Percentiles rank a stretch among this genome's conserved stretches.
phyloP scores from a whole-genome alignment of 1,139 yeast genomes.

The Lodderomyces beijingensis region DNA sequence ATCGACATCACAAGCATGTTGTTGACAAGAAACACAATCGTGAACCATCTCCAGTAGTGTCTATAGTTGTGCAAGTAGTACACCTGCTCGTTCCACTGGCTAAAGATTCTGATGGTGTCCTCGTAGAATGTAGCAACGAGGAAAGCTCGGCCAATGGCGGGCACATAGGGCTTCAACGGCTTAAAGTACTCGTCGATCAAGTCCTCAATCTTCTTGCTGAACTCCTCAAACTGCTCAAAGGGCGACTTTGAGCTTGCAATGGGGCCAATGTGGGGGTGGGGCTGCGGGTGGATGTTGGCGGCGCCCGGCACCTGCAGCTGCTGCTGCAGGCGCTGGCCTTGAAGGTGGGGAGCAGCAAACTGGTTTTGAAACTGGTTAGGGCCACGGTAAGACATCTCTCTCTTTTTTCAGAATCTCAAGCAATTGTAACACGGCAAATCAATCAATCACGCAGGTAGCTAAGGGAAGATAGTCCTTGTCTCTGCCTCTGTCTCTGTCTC shows the following conservation, averaged over 20 bases:
- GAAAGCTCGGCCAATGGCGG: conserved; percentile 82
- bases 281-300: conserved; percentile 13
- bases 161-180: conserved; percentile 68
- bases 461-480: too few species aligned
- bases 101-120: conserved; percentile 76
- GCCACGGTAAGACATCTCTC: conserved; percentile 38
- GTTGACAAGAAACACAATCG: conserved; percentile 59
- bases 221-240: conserved; percentile 43
- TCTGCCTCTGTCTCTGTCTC: too few species aligned
- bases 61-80: conserved; percentile 78
- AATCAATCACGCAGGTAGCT: too few species aligned
- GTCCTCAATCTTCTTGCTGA: conserved; percentile 44
- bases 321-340: too few species aligned
- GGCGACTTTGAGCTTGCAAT: conserved; percentile 19
- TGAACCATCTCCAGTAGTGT: conserved; percentile 73
- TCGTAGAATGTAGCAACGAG: conserved; percentile 94
- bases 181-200: conserved; percentile 42
- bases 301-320: conserved; percentile 10
- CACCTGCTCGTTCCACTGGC: conserved; percentile 92
- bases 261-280: conserved; percentile 23
- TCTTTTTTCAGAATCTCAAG: too few species aligned
- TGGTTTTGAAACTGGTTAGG: conserved; percentile 31
- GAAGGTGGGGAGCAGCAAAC: conserved; percentile 18
- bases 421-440: too few species aligned
- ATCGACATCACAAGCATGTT: conserved; percentile 69